These are phyloP conservation scores for Talaromyces rugulosus DNA, from an alignment of 2,329 filamentous ascomycete species.

Conservation along the genomic window DNA sequence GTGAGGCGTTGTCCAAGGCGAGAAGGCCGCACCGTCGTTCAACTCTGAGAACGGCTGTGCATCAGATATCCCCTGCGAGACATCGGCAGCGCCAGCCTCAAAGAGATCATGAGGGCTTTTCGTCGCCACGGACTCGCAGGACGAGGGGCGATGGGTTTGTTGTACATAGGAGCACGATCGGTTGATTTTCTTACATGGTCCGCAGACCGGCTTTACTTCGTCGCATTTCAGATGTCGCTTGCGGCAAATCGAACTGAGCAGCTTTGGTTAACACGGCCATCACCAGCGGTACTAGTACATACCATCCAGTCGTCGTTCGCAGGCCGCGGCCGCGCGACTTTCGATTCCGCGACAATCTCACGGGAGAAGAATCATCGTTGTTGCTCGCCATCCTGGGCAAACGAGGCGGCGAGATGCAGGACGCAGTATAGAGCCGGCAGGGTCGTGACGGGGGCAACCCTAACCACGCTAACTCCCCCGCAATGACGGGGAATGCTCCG, in stretches of 20 bases:
- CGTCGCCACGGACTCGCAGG: not conserved
- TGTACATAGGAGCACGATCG: conserved; percentile 13
- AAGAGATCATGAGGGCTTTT: too few species aligned
- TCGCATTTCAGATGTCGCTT: conserved; percentile 24
- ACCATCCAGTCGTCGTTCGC: conserved; percentile 17
- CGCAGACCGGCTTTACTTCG: conserved; percentile 22
- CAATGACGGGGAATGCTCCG: not conserved
- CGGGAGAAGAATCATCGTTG: too few species aligned
- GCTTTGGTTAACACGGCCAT: not conserved
- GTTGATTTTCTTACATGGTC: conserved; percentile 20
- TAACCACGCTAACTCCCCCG: not conserved
- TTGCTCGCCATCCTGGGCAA: too few species aligned
- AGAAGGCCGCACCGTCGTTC: too few species aligned
- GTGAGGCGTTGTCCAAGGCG: too few species aligned
- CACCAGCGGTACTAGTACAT: not conserved
- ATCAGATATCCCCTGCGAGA: too few species aligned
- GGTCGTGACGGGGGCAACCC: not conserved
- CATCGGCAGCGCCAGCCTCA: too few species aligned
- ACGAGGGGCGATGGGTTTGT: not conserved
- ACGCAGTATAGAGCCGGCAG: not conserved
- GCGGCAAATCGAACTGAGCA: conserved; percentile 18
- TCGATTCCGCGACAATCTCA: conserved; percentile 12
- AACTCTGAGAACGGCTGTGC: too few species aligned
- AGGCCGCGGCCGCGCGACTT: conserved; percentile 16
- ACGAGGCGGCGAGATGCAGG: too few species aligned